Percentiles rank a stretch among this genome's conserved stretches.
Conservation (phyloP, 768 basidiomycete genomes). For the Pleurotus cornucopiae region DNA sequence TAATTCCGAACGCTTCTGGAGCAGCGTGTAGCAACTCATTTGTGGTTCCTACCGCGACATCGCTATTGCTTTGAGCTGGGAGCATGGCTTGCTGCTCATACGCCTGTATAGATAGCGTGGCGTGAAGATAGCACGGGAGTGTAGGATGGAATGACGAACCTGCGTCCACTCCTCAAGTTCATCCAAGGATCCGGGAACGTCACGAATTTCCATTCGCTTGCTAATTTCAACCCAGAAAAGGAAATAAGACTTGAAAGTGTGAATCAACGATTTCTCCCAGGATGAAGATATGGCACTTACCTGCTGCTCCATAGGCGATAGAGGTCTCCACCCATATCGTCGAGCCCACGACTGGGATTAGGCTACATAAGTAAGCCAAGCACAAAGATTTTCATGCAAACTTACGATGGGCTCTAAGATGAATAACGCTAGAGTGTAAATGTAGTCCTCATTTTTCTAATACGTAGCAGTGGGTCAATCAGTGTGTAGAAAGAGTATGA, state of each 20-base stretch:
- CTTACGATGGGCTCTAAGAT: conserved; percentile 31
- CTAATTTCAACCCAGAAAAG: conserved; percentile 44
- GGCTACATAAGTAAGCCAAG: neutral
- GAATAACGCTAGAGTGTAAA: conserved; percentile 28
- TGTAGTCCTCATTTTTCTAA: conserved; percentile 27
- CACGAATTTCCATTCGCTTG: conserved; percentile 39
- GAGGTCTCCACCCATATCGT: conserved; percentile 39
- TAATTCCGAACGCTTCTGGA: conserved; percentile 34
- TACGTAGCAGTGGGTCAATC: conserved; percentile 30
- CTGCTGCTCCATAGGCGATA: conserved; percentile 40
- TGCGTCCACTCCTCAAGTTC: conserved; percentile 33
- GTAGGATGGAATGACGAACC: conserved; percentile 19
- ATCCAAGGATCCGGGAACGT: conserved; percentile 38
- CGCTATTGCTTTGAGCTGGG: conserved; percentile 33
- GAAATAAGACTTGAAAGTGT: conserved; percentile 27
- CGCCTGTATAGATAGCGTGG: conserved; percentile 18
- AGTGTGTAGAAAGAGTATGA: conserved; percentile 31
- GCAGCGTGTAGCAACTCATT: conserved; percentile 36
- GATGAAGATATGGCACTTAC: conserved; percentile 14
- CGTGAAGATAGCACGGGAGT: neutral
- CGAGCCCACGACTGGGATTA: conserved; percentile 31
- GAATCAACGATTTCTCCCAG: no score
- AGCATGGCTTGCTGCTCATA: conserved; percentile 41
- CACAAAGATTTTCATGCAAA: neutral
- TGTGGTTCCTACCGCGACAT: conserved; percentile 33